Evolutionary conservation across 768 basidiomycete species (phyloP), one percentile per base, ranked within the genome.

Genomic region (Gloeophyllum trabeum): DNA sequence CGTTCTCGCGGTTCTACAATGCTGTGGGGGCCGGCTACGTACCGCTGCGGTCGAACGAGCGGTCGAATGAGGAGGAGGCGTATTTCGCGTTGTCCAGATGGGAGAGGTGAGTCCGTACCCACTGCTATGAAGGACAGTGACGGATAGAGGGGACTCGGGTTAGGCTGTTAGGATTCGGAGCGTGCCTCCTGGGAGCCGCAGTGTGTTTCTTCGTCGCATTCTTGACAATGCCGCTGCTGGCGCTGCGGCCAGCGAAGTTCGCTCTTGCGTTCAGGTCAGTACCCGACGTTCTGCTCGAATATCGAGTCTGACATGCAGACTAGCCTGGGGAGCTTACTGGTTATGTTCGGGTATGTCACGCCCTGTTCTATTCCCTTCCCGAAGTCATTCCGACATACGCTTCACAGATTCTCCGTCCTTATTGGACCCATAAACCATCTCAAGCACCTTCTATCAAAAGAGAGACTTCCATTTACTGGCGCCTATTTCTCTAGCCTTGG

Each of bases 201-300:
- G 87, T 91, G 2, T 99, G 96, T 65, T 96, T 97, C 68, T 79
- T 85, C 50, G 80, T 96, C 30, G 77, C 89, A 13, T 97, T 96
- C 63, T 57, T 93, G 41, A 87, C 86, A 2, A 66, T 92, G 26
- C 82, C 88, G 5, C 51, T 79, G 51, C 63, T 84, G 32, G 75
- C 76, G 0, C 40, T 85, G 25, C 85, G 86, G 41, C 90, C 91
- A 13, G 69, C 85, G 14, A 96, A 97, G 63, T 97, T 96, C 57
- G 93, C 90, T 0, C 66, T 93, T 32, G 75, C 89, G 1, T 89
- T 93, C 61, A 90, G 86, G 74, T 80, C 53, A 34, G 60, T 37
- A 4, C 21, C 5, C 21, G 14, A n/a, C 42, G 18, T 52, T 35
- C 23, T 24, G 23, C 16, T 21, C 6, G 39, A 20, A 21, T 42